Base-by-base conservation (phyloP, 2,329 filamentous ascomycete genomes). In the Hypoxylon sp. region DNA sequence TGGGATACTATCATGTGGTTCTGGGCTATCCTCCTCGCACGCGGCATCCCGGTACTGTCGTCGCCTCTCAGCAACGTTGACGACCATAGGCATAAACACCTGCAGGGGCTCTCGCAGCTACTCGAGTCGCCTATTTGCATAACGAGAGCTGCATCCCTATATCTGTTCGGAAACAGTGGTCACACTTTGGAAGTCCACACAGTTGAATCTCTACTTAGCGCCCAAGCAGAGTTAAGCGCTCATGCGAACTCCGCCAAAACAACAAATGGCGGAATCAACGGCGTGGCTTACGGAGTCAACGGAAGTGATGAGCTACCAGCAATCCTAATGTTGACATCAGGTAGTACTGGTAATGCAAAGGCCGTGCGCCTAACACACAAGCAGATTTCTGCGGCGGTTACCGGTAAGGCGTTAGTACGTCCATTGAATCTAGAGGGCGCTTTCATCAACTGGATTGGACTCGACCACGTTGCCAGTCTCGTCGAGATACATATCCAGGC, bases 401-500 rank as follows among this genome's bases (percentile, higher is more conserved):
- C 58, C 0, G 81, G 81, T n/a, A 85, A 86, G 68, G 56, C 64
- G 1, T 26, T 53, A 1, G 53, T 70, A 48, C 62, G 65, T 30
- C 12, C 72, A 76, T 73, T 75, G n/a, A n/a, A n/a, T 0, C 42
- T 63, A 2, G 73, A 75, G 6, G 64, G 76, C 4, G 68, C 78
- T 0, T 79, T 82, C 36, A 68, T 85, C 2, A 83, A 81, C 64
- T 85, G 83, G 83, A 79, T 85, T 7, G 79, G 78, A 0, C 72
- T 87, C 2, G 84, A 88, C 62, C 86, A 88, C 61, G 84, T 86
- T 11, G 85, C 81, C 0, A 80, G 75, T 59, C 72, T 88, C 2
- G 74, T 78, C 0, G 83, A 88, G 57, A 80, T 83, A 14, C 85
- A 88, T 65, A 70, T 88, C 0, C 80, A 80, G 9, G 82, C 85